Percentiles rank a stretch among this genome's conserved stretches.
Conservation (phyloP, 768 basidiomycete genomes). For the Paxillus involutus region DNA sequence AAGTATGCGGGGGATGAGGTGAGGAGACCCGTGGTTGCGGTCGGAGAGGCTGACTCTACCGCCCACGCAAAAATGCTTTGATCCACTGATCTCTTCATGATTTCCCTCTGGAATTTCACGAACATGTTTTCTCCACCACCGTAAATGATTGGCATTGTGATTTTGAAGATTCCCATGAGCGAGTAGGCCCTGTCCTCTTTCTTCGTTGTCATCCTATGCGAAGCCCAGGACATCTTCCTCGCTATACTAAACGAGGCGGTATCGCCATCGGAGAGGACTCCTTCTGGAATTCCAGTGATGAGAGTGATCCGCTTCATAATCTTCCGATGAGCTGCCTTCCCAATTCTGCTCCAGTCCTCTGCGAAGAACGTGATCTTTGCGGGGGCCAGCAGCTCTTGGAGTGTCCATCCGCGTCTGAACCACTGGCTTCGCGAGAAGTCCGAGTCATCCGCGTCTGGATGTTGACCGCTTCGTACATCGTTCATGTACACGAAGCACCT, state of each 20-base stretch:
- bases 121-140: constrained; percentile 1
- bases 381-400: constrained; percentile 12
- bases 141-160: constrained; percentile 1
- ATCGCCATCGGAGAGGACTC: neutral
- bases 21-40: neutral
- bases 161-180: constrained; percentile 2
- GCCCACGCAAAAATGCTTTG: constrained; percentile 4
- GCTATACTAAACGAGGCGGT: neutral
- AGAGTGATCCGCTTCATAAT: neutral
- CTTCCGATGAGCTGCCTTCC: neutral
- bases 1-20: constrained; percentile 1
- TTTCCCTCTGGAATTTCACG: neutral
- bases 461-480: neutral
- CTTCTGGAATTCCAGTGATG: constrained; percentile 1
- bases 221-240: constrained; percentile 2
- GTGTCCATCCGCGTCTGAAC: constrained; percentile 8
- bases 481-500: constrained; percentile 1
- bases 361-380: constrained; percentile 8
- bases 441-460: neutral
- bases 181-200: constrained; percentile 4
- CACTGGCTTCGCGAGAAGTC: constrained; percentile 3
- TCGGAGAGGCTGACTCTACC: neutral
- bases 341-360: constrained; percentile 7
- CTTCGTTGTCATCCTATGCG: neutral
- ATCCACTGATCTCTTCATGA: neutral